Conservation (phyloP, 2,329 filamentous ascomycete species). For the Cytospora schulzeri region DNA sequence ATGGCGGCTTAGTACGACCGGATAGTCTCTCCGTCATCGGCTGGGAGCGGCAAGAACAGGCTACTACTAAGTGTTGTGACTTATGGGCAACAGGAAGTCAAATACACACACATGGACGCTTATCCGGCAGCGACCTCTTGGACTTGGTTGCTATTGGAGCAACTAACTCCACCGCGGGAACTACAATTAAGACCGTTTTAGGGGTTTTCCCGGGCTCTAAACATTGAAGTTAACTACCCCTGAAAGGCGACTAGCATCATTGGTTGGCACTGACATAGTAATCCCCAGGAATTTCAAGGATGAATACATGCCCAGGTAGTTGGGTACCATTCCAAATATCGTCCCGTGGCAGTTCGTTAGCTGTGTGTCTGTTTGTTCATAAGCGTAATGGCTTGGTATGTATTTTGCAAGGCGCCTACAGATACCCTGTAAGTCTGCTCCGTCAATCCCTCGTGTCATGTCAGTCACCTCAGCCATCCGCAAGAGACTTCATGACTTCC, state of each 20-base stretch:
- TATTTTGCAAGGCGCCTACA: background rate
- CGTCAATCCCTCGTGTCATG: background rate
- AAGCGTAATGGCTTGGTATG: too few relatives aligned
- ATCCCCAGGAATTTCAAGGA: too few relatives aligned
- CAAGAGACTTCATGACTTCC: conserved; percentile 5
- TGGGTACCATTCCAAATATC: too few relatives aligned
- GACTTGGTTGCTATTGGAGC: background rate
- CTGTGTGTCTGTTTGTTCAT: background rate
- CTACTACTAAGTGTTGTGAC: conserved; percentile 5
- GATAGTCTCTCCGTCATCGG: conserved; percentile 19
- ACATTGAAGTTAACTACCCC: too few relatives aligned
- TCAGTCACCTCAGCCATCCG: background rate
- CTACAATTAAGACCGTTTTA: background rate
- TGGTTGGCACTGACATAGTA: background rate
- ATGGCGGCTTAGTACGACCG: background rate
- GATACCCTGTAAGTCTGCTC: background rate
- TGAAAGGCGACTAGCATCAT: background rate
- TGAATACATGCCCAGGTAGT: background rate
- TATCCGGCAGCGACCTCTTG: conserved; percentile 11
- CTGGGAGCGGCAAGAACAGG: background rate
- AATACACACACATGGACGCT: background rate
- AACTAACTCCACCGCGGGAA: background rate
- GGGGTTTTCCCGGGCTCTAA: too few relatives aligned
- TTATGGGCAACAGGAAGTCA: conserved; percentile 5
- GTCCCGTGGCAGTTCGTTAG: background rate